These are phyloP conservation scores for Apiospora rasikravindrae DNA, from an alignment of 2,329 filamentous ascomycete genomes.

Conservation along the genomic window DNA sequence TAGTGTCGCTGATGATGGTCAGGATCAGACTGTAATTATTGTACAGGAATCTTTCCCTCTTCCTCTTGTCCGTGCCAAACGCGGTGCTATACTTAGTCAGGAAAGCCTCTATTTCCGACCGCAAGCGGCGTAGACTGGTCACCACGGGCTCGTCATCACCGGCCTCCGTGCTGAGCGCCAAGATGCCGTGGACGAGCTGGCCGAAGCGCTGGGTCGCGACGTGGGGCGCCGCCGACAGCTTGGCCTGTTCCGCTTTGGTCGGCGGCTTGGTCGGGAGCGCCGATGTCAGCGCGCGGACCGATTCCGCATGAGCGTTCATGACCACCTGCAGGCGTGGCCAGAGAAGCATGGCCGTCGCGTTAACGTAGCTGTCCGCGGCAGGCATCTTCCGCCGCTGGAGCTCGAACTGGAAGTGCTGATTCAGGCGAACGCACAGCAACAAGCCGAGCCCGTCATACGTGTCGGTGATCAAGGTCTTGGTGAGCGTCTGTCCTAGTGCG, in stretches of 20 bases:
- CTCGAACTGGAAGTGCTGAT: constrained; percentile 93
- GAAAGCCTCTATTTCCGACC: constrained; percentile 83
- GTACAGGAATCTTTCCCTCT: constrained; percentile 85
- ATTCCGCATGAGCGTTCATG: constrained; percentile 92
- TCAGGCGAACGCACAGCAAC: constrained; percentile 88
- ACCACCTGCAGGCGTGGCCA: constrained; percentile 96
- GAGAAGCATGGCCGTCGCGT: constrained; percentile 91
- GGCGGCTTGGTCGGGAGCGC: constrained; percentile 53
- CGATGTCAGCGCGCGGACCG: constrained; percentile 69
- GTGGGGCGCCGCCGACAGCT: constrained; percentile 82
- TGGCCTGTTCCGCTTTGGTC: constrained; percentile 58
- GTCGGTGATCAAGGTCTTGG: constrained; percentile 75
- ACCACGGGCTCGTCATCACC: constrained; percentile 94
- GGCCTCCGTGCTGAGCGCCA: constrained; percentile 84
- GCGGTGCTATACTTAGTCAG: constrained; percentile 76
- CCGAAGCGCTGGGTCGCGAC: constrained; percentile 94
- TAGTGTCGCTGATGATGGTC: constrained; percentile 84
- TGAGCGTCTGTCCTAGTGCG: constrained; percentile 77
- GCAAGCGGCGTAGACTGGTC: constrained; percentile 76
- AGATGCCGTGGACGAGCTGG: constrained; percentile 84
- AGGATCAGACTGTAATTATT: constrained; percentile 97
- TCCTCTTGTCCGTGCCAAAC: constrained; percentile 76
- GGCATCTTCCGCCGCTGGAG: constrained; percentile 90
- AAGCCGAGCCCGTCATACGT: constrained; percentile 86
- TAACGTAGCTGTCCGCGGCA: constrained; percentile 88